Percentiles rank a stretch among this genome's conserved stretches.
phyloP scores from a whole-genome alignment of 345 rosid genomes.

The Gossypium longicalyx region DNA sequence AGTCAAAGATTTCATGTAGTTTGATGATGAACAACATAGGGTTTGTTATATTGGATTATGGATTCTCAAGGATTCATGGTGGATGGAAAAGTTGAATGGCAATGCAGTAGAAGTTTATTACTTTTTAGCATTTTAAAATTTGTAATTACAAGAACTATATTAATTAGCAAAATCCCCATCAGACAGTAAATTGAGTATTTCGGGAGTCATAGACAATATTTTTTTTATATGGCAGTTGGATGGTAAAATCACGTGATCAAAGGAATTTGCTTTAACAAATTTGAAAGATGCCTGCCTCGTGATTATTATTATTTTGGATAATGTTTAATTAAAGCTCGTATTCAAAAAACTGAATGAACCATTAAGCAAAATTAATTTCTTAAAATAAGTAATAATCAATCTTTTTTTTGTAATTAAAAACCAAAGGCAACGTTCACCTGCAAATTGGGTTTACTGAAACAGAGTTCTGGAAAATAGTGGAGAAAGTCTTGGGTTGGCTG shows the following conservation, averaged over 20 bases:
- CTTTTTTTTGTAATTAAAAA: background rate
- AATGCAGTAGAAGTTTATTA: too few species aligned
- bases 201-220: background rate
- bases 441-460: background rate
- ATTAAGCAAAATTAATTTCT: too few species aligned
- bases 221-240: background rate
- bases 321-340: background rate
- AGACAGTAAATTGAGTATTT: background rate
- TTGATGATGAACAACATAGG: background rate
- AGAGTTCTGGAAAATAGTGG: background rate
- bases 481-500: background rate
- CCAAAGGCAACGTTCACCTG: background rate
- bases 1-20: background rate
- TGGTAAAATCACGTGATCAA: background rate
- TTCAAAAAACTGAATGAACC: too few species aligned
- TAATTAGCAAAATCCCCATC: background rate
- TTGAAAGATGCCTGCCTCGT: background rate
- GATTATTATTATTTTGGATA: conserved; percentile 6
- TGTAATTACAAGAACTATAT: too few species aligned
- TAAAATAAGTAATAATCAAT: background rate
- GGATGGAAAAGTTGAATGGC: too few species aligned
- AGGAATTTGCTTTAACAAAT: background rate
- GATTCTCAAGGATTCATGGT: too few species aligned
- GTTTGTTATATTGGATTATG: background rate
- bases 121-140: too few species aligned